Conservation (phyloP, 148 eudicot genomes). For the Fagopyrum esculentum region DNA sequence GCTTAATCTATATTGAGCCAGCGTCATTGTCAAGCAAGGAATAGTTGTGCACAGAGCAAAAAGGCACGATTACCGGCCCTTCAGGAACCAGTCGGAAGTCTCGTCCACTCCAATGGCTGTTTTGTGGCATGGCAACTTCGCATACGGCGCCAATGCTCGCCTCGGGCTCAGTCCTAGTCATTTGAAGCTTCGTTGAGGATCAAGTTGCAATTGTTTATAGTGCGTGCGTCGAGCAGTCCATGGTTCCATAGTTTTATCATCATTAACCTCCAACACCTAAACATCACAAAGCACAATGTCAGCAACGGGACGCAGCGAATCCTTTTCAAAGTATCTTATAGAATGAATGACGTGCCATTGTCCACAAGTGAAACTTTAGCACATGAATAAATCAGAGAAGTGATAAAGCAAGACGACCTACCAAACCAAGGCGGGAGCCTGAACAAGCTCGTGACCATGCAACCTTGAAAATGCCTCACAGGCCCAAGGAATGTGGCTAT, state of each 20-base stretch:
- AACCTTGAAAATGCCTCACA: slow-evolving; percentile 78
- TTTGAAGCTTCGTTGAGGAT: slow-evolving; percentile 36
- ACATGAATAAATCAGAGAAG: neutral
- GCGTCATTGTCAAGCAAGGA: neutral
- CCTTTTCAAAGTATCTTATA: too few relatives aligned
- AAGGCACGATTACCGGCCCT: neutral
- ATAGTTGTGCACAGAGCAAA: neutral
- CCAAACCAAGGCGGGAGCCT: slow-evolving; percentile 69
- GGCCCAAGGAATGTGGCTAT: slow-evolving; percentile 99
- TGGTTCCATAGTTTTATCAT: slow-evolving; percentile 93
- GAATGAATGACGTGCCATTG: too few relatives aligned
- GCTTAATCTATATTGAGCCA: neutral
- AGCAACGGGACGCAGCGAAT: too few relatives aligned
- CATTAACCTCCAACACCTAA: slow-evolving; percentile 86
- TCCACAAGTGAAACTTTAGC: neutral
- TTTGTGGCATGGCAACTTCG: neutral
- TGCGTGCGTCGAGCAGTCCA: slow-evolving; percentile 76
- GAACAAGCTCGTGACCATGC: slow-evolving; percentile 60
- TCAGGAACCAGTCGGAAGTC: neutral
- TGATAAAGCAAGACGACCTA: slow-evolving; percentile 19
- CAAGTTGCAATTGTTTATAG: slow-evolving; percentile 64
- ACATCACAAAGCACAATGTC: neutral
- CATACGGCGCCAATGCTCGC: neutral
- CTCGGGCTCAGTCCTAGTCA: neutral
- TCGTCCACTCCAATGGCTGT: neutral